Conservation (phyloP, 2,329 filamentous ascomycete species). For the Penicillium sp. region DNA sequence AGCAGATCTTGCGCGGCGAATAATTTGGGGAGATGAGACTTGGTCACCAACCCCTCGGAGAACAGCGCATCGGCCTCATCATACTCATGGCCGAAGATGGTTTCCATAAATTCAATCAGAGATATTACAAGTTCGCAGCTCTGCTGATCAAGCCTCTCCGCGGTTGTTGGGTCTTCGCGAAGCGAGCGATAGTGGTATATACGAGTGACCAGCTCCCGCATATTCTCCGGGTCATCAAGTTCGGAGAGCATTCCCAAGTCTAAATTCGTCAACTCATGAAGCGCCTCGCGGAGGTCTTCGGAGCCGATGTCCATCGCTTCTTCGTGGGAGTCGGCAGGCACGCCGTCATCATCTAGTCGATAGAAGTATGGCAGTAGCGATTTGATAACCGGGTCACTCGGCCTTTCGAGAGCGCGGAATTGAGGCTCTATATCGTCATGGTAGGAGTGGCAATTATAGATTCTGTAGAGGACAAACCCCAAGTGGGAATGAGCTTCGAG, state of each 20-base stretch:
- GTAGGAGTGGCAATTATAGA: background rate
- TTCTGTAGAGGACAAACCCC: background rate
- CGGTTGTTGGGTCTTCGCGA: too few species aligned
- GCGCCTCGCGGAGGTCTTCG: background rate
- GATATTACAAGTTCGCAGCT: too few species aligned
- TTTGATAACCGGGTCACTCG: background rate
- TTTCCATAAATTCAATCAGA: too few species aligned
- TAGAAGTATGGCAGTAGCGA: slow-evolving; percentile 1
- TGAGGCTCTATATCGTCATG: background rate
- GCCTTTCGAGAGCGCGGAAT: background rate
- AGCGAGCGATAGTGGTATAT: too few species aligned
- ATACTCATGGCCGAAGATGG: background rate
- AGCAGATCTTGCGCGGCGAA: background rate
- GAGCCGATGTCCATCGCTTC: background rate
- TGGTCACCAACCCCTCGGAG: background rate
- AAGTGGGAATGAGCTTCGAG: background rate
- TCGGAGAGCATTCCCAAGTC: background rate
- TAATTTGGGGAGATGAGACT: background rate
- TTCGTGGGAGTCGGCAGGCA: background rate
- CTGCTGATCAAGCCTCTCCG: too few species aligned
- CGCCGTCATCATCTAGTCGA: background rate
- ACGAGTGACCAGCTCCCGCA: too few species aligned
- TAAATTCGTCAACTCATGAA: background rate
- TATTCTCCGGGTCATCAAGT: too few species aligned
- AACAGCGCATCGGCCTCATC: slow-evolving; percentile 1